phyloP scores from a whole-genome alignment of 306 rosid species.

The Hippophae tibetana region DNA sequence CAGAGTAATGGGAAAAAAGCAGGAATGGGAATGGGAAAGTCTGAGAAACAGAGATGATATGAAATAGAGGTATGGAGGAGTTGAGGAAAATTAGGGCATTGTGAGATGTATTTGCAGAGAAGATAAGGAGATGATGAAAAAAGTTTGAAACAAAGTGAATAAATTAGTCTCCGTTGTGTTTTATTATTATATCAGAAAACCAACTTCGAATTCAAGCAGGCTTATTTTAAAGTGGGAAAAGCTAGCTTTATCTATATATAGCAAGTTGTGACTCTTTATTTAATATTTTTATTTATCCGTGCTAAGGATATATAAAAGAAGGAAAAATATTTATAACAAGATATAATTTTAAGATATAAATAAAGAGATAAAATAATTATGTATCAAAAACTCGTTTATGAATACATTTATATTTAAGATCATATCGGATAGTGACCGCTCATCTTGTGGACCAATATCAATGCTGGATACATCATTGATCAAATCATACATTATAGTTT shows the following conservation, averaged over 20 bases:
- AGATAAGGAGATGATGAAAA: conserved; percentile 26
- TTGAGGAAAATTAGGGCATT: background rate
- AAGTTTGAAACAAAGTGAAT: conserved; percentile 24
- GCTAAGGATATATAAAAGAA: conserved; percentile 5
- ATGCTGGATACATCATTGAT: too few relatives aligned
- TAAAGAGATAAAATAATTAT: background rate
- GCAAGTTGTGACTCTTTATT: conserved; percentile 24
- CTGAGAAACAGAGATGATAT: conserved; percentile 6
- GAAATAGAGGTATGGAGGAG: conserved; percentile 37
- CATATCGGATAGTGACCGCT: conserved; percentile 33
- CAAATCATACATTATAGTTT: background rate
- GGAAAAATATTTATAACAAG: background rate
- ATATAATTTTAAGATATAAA: background rate
- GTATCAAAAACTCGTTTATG: conserved; percentile 26
- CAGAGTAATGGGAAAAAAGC: conserved; percentile 23
- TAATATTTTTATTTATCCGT: conserved; percentile 2
- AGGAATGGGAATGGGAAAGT: conserved; percentile 4
- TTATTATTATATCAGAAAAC: conserved; percentile 24
- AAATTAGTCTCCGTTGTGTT: conserved; percentile 17
- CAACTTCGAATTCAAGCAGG: conserved; percentile 38
- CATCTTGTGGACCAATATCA: conserved; percentile 42
- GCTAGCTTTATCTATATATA: conserved; percentile 26
- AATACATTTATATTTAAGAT: conserved; percentile 18
- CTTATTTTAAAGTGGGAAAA: conserved; percentile 30
- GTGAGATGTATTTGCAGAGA: conserved; percentile 18